phyloP scores from a whole-genome alignment of 176 grass and related monocot genomes.

The Poa annua region DNA sequence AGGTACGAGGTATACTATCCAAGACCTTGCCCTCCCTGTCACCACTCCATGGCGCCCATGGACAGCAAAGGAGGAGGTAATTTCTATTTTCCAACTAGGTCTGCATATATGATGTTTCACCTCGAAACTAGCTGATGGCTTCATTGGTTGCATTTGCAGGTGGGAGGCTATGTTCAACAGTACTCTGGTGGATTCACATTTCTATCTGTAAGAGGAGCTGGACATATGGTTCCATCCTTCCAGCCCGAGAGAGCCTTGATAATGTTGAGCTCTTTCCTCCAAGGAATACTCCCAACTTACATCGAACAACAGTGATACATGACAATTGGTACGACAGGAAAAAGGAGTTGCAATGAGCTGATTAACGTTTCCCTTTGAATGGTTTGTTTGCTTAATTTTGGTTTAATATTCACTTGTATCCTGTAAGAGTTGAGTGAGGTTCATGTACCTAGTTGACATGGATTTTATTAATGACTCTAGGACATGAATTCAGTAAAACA shows the following conservation, averaged over 20 bases:
- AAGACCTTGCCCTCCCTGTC: conserved; percentile 20
- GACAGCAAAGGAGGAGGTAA: conserved; percentile 16
- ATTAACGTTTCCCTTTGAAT: not conserved
- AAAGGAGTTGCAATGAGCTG: not conserved
- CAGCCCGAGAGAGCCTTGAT: conserved; percentile 51
- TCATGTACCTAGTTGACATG: not conserved
- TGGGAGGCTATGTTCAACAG: conserved; percentile 48
- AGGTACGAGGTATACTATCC: conserved; percentile 24
- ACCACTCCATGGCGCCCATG: conserved; percentile 46
- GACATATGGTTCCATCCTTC: conserved; percentile 50
- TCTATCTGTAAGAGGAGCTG: conserved; percentile 53
- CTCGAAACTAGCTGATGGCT: not conserved
- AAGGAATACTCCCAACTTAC: conserved; percentile 42
- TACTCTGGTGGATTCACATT: conserved; percentile 46
- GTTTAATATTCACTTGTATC: not conserved
- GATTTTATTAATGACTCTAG: not conserved
- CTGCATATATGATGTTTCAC: not conserved
- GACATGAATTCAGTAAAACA: not conserved
- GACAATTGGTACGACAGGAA: not conserved
- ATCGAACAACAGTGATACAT: not conserved
- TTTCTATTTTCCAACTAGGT: not conserved
- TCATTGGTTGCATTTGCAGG: conserved; percentile 8
- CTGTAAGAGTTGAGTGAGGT: not conserved
- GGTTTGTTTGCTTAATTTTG: not conserved
- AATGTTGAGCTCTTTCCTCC: conserved; percentile 45